Conservation (phyloP, 2,329 filamentous ascomycete species). For the Aureobasidium mangrovei region DNA sequence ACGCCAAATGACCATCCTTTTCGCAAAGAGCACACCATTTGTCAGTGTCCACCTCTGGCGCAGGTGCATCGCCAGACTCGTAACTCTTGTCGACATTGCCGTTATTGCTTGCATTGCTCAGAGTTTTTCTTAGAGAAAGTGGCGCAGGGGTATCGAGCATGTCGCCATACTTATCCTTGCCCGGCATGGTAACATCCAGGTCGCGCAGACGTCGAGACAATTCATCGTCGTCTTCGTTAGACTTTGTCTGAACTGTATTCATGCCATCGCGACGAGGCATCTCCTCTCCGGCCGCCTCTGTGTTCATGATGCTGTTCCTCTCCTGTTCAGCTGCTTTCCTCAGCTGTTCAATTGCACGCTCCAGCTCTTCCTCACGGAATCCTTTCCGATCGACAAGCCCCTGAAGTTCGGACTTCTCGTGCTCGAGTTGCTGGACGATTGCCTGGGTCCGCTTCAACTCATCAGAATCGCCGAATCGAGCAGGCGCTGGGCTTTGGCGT, state of each 20-base stretch:
- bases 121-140: constrained; percentile 11
- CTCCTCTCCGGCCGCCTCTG: constrained; percentile 37
- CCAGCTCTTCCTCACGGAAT: constrained; percentile 71
- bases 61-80: constrained; percentile 11
- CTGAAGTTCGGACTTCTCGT: constrained; percentile 71
- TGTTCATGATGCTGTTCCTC: constrained; percentile 40
- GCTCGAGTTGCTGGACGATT: constrained; percentile 62
- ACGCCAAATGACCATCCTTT: constrained; percentile 86
- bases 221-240: neutral
- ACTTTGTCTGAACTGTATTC: neutral
- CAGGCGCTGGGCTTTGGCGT: constrained; percentile 9
- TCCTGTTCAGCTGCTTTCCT: constrained; percentile 37
- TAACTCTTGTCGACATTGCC: neutral
- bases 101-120: constrained; percentile 4
- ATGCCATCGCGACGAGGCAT: constrained; percentile 32
- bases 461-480: constrained; percentile 26
- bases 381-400: constrained; percentile 63
- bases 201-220: neutral
- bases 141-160: constrained; percentile 17
- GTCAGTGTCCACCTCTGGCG: constrained; percentile 50
- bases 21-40: constrained; percentile 99
- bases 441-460: constrained; percentile 50
- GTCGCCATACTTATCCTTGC: constrained; percentile 13
- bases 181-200: neutral
- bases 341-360: constrained; percentile 50